Conservation (phyloP, 106 monocot species). For the Acorus gramineus region DNA sequence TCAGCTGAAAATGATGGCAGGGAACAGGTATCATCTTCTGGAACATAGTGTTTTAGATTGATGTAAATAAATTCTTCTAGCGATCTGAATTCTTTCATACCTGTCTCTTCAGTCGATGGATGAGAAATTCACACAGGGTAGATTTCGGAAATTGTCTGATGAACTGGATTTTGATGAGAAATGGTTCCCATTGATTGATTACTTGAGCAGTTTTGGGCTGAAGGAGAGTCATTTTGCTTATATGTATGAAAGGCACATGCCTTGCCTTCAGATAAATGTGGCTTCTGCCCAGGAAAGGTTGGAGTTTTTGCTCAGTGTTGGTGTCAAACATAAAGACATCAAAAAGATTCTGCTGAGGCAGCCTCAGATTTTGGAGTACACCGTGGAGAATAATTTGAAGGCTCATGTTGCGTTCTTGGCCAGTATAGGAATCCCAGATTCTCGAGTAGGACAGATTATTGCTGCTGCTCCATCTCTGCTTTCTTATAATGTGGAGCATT, state of each 20-base stretch:
- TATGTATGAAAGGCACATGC: slow-evolving; percentile 91
- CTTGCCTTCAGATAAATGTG: slow-evolving; percentile 72
- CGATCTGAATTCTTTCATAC: too few relatives aligned
- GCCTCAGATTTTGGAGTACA: slow-evolving; percentile 91
- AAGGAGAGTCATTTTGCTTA: slow-evolving; percentile 74
- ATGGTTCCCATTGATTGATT: slow-evolving; percentile 89
- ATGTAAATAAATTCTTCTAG: too few relatives aligned
- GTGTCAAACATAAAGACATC: slow-evolving; percentile 68
- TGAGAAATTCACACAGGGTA: slow-evolving; percentile 33
- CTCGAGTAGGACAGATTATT: slow-evolving; percentile 78
- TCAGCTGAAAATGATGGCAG: slow-evolving; percentile 5
- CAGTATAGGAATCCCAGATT: slow-evolving; percentile 61
- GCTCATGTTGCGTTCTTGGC: slow-evolving; percentile 68
- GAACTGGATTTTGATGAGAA: slow-evolving; percentile 76
- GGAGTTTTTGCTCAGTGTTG: slow-evolving; percentile 58
- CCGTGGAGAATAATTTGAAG: slow-evolving; percentile 76
- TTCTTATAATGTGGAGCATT: slow-evolving; percentile 82
- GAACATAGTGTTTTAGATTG: too few relatives aligned
- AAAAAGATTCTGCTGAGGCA: slow-evolving; percentile 79
- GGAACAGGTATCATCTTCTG: too few relatives aligned
- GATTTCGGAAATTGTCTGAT: slow-evolving; percentile 58
- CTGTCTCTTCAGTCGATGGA: slow-evolving; percentile 26
- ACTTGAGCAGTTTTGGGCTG: slow-evolving; percentile 73
- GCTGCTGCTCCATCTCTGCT: slow-evolving; percentile 80
- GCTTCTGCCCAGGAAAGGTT: slow-evolving; percentile 73